Evolutionary conservation across 306 rosid species (phyloP).

Genomic region (Lotus japonicus): DNA sequence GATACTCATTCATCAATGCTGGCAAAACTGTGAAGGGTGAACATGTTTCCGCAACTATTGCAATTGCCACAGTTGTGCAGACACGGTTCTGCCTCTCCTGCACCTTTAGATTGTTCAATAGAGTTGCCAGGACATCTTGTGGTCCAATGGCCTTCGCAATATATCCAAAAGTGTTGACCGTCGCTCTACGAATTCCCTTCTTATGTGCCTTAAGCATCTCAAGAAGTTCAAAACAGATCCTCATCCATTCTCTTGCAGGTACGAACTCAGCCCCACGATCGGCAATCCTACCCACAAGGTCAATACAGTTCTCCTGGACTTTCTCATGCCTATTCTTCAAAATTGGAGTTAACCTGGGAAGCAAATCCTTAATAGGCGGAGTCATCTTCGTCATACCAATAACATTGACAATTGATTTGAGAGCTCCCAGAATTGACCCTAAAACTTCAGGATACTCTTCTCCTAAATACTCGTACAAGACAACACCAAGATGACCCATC

Average conservation of each 20-base stretch:
- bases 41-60: conserved; percentile 93
- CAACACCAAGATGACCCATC: conserved; percentile 99
- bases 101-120: conserved; percentile 80
- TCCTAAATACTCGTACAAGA: conserved; percentile 88
- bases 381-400: conserved; percentile 99
- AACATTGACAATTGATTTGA: conserved; percentile 93
- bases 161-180: conserved; percentile 85
- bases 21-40: conserved; percentile 92
- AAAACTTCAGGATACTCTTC: conserved; percentile 96
- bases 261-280: conserved; percentile 98
- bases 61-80: conserved; percentile 92
- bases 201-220: conserved; percentile 99
- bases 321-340: conserved; percentile 95
- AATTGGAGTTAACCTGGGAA: conserved; percentile 91
- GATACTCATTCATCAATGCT: conserved; percentile 92
- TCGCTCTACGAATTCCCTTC: conserved; percentile 90
- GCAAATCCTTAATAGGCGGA: conserved; percentile 93
- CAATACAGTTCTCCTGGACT: conserved; percentile 96
- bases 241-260: conserved; percentile 97
- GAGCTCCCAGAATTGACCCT: conserved; percentile 91
- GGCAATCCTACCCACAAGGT: conserved; percentile 92
- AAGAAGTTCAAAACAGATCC: conserved; percentile 94
- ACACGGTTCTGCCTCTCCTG: conserved; percentile 98
- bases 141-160: conserved; percentile 97
- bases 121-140: conserved; percentile 83